These are phyloP conservation scores for Monosporascus sp. DNA, from an alignment of 2,329 filamentous ascomycete genomes.

Conservation along the genomic window DNA sequence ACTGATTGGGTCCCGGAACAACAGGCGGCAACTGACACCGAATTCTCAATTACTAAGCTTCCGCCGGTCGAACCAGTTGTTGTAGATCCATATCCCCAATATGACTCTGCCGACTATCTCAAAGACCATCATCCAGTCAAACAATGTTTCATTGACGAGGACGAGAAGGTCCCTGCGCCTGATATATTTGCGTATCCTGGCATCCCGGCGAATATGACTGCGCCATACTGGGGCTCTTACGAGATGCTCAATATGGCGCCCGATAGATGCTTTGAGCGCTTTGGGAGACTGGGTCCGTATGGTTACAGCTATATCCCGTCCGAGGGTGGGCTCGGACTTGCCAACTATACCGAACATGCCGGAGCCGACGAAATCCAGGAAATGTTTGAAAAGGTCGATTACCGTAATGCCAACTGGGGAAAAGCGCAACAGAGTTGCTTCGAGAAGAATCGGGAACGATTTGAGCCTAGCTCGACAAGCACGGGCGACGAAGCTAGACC, in stretches of 20 bases:
- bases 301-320: conserved; percentile 61
- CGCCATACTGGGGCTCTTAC: conserved; percentile 61
- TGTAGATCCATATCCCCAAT: conserved; percentile 23
- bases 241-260: conserved; percentile 54
- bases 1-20: conserved; percentile 25
- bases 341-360: conserved; percentile 53
- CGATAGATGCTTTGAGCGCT: conserved; percentile 67
- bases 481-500: conserved; percentile 1
- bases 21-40: conserved; percentile 10
- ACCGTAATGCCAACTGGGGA: conserved; percentile 30
- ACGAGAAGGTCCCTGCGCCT: conserved; percentile 31
- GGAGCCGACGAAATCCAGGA: conserved; percentile 49
- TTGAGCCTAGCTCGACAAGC: conserved; percentile 15
- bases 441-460: conserved; percentile 49
- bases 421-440: conserved; percentile 31
- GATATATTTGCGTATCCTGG: conserved; percentile 50
- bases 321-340: conserved; percentile 57
- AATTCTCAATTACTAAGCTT: conserved; percentile 15
- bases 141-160: conserved; percentile 45
- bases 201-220: conserved; percentile 58
- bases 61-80: conserved; percentile 21
- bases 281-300: conserved; percentile 63
- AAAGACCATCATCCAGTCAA: conserved; percentile 22
- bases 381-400: conserved; percentile 31
- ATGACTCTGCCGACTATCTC: conserved; percentile 20